A percentile compares a stretch with the other conserved stretches of the same genome.
These are phyloP conservation scores for Pontederia crassipes DNA, from an alignment of 176 grass and related monocot genomes.

Conservation along the genomic window DNA sequence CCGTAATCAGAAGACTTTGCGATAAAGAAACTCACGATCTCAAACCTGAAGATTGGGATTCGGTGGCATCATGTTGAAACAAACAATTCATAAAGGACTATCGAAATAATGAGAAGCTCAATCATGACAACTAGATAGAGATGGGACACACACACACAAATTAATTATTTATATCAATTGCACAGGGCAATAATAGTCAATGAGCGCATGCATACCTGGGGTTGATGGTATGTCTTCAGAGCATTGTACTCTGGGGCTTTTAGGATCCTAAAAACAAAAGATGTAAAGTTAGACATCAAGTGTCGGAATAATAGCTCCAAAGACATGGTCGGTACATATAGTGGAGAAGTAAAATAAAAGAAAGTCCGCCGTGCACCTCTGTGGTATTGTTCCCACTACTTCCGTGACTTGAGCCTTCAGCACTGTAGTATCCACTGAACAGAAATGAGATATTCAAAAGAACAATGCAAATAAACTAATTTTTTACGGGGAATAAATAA, in stretches of 20 bases:
- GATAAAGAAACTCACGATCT: no score
- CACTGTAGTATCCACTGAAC: constrained; percentile 39
- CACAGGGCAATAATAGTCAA: no score
- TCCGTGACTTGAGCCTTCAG: constrained; percentile 61
- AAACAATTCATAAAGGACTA: no score
- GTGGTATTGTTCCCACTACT: constrained; percentile 23
- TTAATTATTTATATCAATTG: no score
- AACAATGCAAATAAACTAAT: not conserved
- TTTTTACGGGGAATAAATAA: not conserved
- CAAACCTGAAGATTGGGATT: no score
- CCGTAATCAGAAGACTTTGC: no score
- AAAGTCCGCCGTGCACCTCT: constrained; percentile 20
- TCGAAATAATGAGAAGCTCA: no score
- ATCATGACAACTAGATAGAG: no score
- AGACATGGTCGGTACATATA: not conserved
- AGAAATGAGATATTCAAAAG: constrained; percentile 1
- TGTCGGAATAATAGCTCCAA: no score
- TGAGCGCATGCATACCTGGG: not conserved
- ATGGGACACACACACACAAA: no score
- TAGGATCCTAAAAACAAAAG: not conserved
- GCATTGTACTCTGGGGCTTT: not conserved
- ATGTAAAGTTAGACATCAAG: no score
- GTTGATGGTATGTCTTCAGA: not conserved
- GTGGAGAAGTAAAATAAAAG: constrained; percentile 16
- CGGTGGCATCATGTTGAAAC: no score